Percentiles rank a stretch among this genome's conserved stretches.
Conservation (phyloP, 2,329 filamentous ascomycete species). For the Fusarium cyanostomum region DNA sequence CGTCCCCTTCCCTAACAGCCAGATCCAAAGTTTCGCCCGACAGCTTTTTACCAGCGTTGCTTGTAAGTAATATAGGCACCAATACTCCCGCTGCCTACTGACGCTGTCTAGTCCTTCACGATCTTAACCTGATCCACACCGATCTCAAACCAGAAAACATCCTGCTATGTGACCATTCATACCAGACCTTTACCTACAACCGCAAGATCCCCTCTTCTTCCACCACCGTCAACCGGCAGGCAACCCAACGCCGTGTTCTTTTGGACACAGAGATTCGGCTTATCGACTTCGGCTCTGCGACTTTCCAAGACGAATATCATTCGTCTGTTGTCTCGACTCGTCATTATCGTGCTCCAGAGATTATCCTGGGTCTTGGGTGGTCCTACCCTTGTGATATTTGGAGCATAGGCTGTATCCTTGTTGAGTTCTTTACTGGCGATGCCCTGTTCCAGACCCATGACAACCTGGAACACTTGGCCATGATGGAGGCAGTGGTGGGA, state of each 20-base stretch:
- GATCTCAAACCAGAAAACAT: constrained; percentile 78
- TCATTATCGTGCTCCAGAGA: constrained; percentile 76
- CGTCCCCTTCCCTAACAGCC: constrained; percentile 96
- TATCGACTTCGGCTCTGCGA: constrained; percentile 77
- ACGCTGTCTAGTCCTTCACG: constrained; percentile 78
- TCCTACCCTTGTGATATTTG: constrained; percentile 78
- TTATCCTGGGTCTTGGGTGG: constrained; percentile 76
- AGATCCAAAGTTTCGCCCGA: constrained; percentile 96
- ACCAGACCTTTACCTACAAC: constrained; percentile 77
- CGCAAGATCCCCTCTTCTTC: constrained; percentile 75
- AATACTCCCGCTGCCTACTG: constrained; percentile 4
- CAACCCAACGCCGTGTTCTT: constrained; percentile 70
- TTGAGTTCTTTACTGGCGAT: constrained; percentile 77
- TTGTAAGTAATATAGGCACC: constrained; percentile 68
- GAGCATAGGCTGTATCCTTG: constrained; percentile 78
- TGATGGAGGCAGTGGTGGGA: constrained; percentile 77
- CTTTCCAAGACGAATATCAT: constrained; percentile 78
- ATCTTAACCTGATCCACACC: constrained; percentile 96
- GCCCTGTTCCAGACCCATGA: constrained; percentile 78
- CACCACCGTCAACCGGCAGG: constrained; percentile 66
- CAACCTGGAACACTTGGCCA: constrained; percentile 77
- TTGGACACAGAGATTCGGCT: constrained; percentile 75
- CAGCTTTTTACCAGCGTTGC: constrained; percentile 98
- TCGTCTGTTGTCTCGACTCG: constrained; percentile 76
- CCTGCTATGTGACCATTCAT: constrained; percentile 70